phyloP scores from a whole-genome alignment of 2,329 filamentous ascomycete species.

The Nemania abortiva region DNA sequence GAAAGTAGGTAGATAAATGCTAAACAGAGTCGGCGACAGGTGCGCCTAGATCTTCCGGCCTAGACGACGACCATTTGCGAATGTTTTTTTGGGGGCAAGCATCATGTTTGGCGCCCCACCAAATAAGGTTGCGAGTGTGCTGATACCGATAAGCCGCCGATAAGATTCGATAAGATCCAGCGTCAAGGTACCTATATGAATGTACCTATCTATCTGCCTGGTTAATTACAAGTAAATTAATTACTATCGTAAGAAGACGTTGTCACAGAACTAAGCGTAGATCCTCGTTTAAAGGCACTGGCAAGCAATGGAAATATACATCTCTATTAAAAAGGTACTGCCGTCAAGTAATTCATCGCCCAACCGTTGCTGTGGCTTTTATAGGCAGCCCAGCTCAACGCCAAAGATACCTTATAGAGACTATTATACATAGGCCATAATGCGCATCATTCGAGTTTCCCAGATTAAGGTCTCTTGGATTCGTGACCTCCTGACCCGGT shows the following conservation, averaged over 20 bases:
- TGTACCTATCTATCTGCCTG: neutral
- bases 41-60: too few relatives aligned
- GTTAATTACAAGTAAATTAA: too few relatives aligned
- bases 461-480: neutral
- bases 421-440: slow-evolving; percentile 12
- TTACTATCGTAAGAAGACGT: too few relatives aligned
- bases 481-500: neutral
- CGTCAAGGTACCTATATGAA: neutral
- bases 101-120: slow-evolving; percentile 11
- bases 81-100: slow-evolving; percentile 19
- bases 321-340: slow-evolving; percentile 17
- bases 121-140: neutral
- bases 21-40: neutral
- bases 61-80: neutral
- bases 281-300: neutral
- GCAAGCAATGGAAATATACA: neutral
- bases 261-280: too few relatives aligned
- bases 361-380: slow-evolving; percentile 1
- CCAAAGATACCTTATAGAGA: slow-evolving; percentile 1
- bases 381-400: slow-evolving; percentile 6
- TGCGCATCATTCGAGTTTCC: neutral
- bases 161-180: neutral
- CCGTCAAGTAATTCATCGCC: slow-evolving; percentile 1
- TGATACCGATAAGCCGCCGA: slow-evolving; percentile 20
- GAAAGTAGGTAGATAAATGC: neutral